phyloP scores from a whole-genome alignment of 1,284 basidiomycete species.

The Melanopsichium pennsylvanicum region DNA sequence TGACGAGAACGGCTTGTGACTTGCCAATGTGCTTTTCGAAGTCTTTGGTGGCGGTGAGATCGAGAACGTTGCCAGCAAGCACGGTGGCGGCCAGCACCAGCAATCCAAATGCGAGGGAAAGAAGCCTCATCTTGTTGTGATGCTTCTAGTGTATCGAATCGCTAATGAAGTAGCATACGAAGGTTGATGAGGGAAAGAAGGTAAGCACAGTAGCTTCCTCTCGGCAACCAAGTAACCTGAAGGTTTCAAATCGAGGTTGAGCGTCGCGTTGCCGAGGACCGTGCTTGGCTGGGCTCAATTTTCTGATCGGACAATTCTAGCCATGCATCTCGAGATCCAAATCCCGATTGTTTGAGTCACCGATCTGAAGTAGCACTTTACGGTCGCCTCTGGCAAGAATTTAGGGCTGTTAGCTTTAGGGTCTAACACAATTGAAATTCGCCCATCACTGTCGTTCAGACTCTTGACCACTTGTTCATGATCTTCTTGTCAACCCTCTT shows the following conservation, averaged over 20 bases:
- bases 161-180: constrained; percentile 10
- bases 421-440: too few relatives aligned
- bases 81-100: constrained; percentile 33
- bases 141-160: neutral
- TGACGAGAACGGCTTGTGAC: constrained; percentile 54
- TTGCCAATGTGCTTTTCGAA: constrained; percentile 57
- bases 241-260: neutral
- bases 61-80: constrained; percentile 54
- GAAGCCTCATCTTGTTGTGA: constrained; percentile 28
- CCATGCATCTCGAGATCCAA: neutral
- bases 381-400: too few relatives aligned
- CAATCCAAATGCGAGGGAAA: constrained; percentile 22
- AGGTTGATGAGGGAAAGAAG: neutral
- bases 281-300: neutral
- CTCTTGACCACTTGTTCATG: too few relatives aligned
- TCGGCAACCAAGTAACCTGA: neutral
- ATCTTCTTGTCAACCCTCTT: too few relatives aligned
- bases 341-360: constrained; percentile 4
- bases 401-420: neutral
- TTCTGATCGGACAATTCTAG: constrained; percentile 15
- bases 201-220: neutral
- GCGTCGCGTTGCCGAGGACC: constrained; percentile 1
- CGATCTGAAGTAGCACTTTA: constrained; percentile 26
- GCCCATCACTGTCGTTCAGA: too few relatives aligned
- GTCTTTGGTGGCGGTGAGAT: constrained; percentile 56